phyloP scores from a whole-genome alignment of 2,329 filamentous ascomycete genomes.

The Lachnellula subtilissima region DNA sequence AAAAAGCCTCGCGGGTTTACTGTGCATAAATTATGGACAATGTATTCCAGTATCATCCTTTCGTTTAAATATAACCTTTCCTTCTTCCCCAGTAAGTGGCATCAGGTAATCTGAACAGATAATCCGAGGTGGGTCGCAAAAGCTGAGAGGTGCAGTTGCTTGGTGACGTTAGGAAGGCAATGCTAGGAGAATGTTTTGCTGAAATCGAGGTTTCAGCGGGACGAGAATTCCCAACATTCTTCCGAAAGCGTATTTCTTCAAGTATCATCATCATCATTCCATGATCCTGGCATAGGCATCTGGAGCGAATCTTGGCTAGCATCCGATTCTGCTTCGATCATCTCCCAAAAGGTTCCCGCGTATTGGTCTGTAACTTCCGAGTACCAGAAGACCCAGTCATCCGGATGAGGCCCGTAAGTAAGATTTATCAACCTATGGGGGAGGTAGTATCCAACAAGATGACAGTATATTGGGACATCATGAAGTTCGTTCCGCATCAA shows the following conservation, averaged over 20 bases:
- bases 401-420: conserved; percentile 4
- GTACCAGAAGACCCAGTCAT: conserved; percentile 11
- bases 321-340: conserved; percentile 8
- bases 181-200: not conserved
- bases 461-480: not conserved
- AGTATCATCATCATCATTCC: not conserved
- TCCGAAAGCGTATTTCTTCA: not conserved
- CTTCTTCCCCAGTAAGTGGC: too few relatives aligned
- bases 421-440: conserved; percentile 4
- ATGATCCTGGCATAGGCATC: conserved; percentile 8
- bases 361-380: not conserved
- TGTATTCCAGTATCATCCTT: too few relatives aligned
- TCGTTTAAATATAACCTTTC: too few relatives aligned
- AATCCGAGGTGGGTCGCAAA: too few relatives aligned
- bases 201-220: too few relatives aligned
- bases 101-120: too few relatives aligned
- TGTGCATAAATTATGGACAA: too few relatives aligned
- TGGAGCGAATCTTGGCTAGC: not conserved
- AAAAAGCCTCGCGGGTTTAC: too few relatives aligned
- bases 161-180: too few relatives aligned
- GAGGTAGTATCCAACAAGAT: not conserved
- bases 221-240: not conserved
- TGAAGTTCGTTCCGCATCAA: not conserved
- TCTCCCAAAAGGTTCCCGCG: conserved; percentile 6
- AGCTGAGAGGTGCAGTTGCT: too few relatives aligned